A percentile compares a stretch with the other conserved stretches of the same genome.
These are phyloP conservation scores for Daphne laureola DNA, from an alignment of 441 rosid genomes.

Conservation along the genomic window DNA sequence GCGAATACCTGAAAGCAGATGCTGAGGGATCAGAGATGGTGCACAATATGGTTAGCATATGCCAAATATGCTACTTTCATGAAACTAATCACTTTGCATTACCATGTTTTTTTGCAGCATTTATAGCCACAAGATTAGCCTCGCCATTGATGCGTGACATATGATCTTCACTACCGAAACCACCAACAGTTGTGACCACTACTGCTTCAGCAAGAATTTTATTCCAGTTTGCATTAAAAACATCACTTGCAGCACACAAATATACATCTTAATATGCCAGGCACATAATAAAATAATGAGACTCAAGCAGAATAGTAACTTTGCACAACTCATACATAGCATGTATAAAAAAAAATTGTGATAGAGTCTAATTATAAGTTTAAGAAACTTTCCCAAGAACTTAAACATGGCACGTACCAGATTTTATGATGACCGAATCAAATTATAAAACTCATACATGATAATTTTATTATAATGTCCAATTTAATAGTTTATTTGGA, in stretches of 20 bases:
- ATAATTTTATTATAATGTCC: no score
- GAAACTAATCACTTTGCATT: slow-evolving; percentile 10
- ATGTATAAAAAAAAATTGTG: no score
- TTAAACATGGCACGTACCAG: background rate
- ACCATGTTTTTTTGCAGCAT: slow-evolving; percentile 71
- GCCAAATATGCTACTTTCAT: no score
- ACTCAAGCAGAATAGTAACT: background rate
- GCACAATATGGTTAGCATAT: no score
- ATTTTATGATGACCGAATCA: background rate
- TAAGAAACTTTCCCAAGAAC: background rate
- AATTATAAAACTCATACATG: no score
- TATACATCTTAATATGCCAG: background rate
- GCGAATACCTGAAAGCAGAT: slow-evolving; percentile 32
- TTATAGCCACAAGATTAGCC: slow-evolving; percentile 65
- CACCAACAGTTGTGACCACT: slow-evolving; percentile 77
- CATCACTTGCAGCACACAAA: slow-evolving; percentile 48
- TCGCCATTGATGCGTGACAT: slow-evolving; percentile 79
- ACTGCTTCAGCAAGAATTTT: slow-evolving; percentile 71
- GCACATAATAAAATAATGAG: no score
- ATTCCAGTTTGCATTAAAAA: slow-evolving; percentile 80
- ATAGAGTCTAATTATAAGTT: no score
- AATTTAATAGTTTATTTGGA: no score
- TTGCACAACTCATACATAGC: no score
- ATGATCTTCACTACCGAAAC: slow-evolving; percentile 77
- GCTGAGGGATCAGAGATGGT: no score